Evolutionary conservation across 805 yeast genomes (phyloP).

Genomic region (Cyberlindnera petersonii): DNA sequence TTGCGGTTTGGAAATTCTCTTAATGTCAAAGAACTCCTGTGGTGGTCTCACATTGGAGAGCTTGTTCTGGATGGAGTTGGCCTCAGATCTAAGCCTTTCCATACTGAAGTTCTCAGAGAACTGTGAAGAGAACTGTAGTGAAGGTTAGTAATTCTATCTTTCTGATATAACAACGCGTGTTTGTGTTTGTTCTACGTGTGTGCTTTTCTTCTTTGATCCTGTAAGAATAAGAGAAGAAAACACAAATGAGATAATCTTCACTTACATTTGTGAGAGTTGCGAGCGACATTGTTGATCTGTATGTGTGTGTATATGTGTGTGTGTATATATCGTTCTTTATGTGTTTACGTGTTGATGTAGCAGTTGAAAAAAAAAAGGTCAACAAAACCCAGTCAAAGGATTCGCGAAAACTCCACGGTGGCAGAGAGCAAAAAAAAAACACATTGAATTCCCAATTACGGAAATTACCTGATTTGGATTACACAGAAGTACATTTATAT

Average conservation of each 20-base stretch:
- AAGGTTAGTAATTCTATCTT: not conserved
- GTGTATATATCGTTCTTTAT: not conserved
- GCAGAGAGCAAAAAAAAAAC: not conserved
- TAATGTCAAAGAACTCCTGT: slow-evolving; percentile 89
- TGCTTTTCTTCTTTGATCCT: no score
- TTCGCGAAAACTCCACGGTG: not conserved
- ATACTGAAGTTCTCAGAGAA: slow-evolving; percentile 45
- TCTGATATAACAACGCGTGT: no score
- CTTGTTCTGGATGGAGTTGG: slow-evolving; percentile 53
- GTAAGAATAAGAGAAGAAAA: no score
- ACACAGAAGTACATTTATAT: not conserved
- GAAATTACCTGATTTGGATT: not conserved
- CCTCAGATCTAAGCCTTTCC: slow-evolving; percentile 46
- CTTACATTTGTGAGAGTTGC: slow-evolving; percentile 8
- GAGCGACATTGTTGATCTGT: slow-evolving; percentile 6
- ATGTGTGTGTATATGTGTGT: not conserved
- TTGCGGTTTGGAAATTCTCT: slow-evolving; percentile 85
- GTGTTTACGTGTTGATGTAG: no score
- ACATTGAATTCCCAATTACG: not conserved
- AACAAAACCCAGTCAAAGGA: no score
- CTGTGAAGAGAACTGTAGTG: slow-evolving; percentile 34
- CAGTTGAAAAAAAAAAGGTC: no score
- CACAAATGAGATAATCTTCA: no score
- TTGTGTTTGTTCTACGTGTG: no score
- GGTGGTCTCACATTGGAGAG: slow-evolving; percentile 79